A percentile compares a stretch with the other conserved stretches of the same genome.
These are phyloP conservation scores for Aspergillus sp. DNA, from an alignment of 2,329 filamentous ascomycete genomes.

Conservation along the genomic window DNA sequence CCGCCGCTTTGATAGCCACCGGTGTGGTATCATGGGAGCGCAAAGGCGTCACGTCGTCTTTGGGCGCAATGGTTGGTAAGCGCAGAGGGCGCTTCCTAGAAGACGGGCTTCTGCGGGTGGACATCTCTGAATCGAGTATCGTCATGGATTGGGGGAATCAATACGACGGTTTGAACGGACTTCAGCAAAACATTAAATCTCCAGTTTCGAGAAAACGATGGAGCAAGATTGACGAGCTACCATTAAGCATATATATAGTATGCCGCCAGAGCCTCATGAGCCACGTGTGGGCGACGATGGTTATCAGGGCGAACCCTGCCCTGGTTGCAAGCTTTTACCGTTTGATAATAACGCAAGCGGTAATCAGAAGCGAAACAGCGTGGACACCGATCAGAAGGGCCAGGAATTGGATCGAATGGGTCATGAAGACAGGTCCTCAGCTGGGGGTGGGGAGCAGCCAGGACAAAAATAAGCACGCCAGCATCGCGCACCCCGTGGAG, in stretches of 20 bases:
- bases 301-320: neutral
- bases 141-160: conserved; percentile 27
- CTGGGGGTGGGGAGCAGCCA: conserved; percentile 6
- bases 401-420: neutral
- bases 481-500: conserved; percentile 9
- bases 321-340: neutral
- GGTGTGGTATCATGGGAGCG: conserved; percentile 6
- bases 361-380: conserved; percentile 10
- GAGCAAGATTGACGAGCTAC: neutral
- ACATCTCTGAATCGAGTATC: conserved; percentile 35
- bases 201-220: neutral
- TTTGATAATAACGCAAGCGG: conserved; percentile 2
- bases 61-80: conserved; percentile 48
- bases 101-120: conserved; percentile 36
- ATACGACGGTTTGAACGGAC: neutral
- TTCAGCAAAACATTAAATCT: neutral
- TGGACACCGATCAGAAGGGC: conserved; percentile 9
- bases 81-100: conserved; percentile 39
- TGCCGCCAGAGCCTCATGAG: conserved; percentile 6
- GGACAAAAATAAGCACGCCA: conserved; percentile 11
- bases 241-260: conserved; percentile 11
- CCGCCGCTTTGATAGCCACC: conserved; percentile 31
- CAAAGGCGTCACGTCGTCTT: conserved; percentile 35
- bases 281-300: conserved; percentile 2
- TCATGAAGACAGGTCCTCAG: conserved; percentile 8